Base-by-base conservation (phyloP, 2,329 filamentous ascomycete species). In the Alternaria brassicicola region DNA sequence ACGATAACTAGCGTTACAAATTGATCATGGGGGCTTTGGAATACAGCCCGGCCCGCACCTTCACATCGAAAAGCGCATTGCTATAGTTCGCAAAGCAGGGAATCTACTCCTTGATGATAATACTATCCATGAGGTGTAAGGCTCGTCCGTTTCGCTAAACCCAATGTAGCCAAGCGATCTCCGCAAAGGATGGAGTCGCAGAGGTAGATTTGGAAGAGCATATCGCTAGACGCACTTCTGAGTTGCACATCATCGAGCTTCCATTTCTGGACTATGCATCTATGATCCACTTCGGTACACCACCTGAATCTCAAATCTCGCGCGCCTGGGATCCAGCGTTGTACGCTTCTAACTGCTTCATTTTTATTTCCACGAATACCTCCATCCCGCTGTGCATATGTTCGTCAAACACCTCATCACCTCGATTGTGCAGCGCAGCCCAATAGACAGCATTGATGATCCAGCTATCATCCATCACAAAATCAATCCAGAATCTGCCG, bases 371-470 rank as follows among this genome's bases (percentile, higher is more conserved):
- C 39, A 61, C 52, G 21, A 64, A 51, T 28, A 31, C 39, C 17
- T 59, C 47, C 45, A 66, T 55, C 28, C 59, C 54, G 30, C 33
- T 46, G 36, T 23, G 39, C 54, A 33, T 30, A 21, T 38, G 19
- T 1, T 61, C 55, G 12, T 59, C 45, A 9, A 66, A 46, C 21
- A 38, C 47, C 26, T 64, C 58, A 39, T 61, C 48, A 9, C 49
- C 55, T 38, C 61, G 55, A 2, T 50, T 47, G 35, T 61, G 51
- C 43, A 64, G 51, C 31, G 57, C 53, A 51, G 59, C 58, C 72
- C 72, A 78, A 55, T 76, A 79, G 0, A 48, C 43, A 23, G 30
- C 46, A 49, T 49, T n/a, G 17, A 31, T 46, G 3, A 7, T 19
- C 19, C 43, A 31, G 26, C 43, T 30, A 5, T 31, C 5, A 8